These are phyloP conservation scores for Cadophora gregata DNA, from an alignment of 2,329 filamentous ascomycete genomes.

Conservation along the genomic window DNA sequence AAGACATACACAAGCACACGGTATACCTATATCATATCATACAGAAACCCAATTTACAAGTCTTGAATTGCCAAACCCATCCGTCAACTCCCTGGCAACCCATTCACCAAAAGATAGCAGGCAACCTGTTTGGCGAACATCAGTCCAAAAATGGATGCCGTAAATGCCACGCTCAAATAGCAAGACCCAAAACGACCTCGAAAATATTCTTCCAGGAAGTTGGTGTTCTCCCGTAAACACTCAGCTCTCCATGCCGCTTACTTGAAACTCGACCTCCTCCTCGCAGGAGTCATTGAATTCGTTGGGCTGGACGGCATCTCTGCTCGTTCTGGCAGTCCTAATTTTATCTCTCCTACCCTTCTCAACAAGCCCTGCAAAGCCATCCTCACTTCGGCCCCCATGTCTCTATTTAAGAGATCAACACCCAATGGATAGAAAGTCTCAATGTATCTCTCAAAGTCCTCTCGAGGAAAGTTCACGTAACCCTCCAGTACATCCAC, in stretches of 20 bases:
- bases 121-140: not conserved
- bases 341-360: slow-evolving; percentile 79
- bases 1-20: not conserved
- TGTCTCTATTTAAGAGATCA: slow-evolving; percentile 81
- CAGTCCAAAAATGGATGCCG: slow-evolving; percentile 11
- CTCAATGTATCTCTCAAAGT: slow-evolving; percentile 79
- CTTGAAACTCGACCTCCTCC: slow-evolving; percentile 16
- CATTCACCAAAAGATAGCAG: not conserved
- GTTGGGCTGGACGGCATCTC: slow-evolving; percentile 35
- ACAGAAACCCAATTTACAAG: slow-evolving; percentile 15
- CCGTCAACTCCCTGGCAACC: slow-evolving; percentile 11
- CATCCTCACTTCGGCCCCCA: slow-evolving; percentile 78
- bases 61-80: slow-evolving; percentile 8
- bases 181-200: slow-evolving; percentile 3
- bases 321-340: slow-evolving; percentile 49
- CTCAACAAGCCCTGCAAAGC: slow-evolving; percentile 79
- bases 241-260: not conserved
- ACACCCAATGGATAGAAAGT: slow-evolving; percentile 88
- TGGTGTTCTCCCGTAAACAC: not conserved
- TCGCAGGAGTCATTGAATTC: slow-evolving; percentile 13
- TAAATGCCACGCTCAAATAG: slow-evolving; percentile 19
- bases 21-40: slow-evolving; percentile 13
- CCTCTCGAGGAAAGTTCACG: slow-evolving; percentile 77
- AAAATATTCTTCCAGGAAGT: not conserved
- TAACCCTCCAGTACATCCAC: slow-evolving; percentile 97